Evolutionary conservation across 202 grass and related monocot genomes (phyloP).

Genomic region (Setaria italica): DNA sequence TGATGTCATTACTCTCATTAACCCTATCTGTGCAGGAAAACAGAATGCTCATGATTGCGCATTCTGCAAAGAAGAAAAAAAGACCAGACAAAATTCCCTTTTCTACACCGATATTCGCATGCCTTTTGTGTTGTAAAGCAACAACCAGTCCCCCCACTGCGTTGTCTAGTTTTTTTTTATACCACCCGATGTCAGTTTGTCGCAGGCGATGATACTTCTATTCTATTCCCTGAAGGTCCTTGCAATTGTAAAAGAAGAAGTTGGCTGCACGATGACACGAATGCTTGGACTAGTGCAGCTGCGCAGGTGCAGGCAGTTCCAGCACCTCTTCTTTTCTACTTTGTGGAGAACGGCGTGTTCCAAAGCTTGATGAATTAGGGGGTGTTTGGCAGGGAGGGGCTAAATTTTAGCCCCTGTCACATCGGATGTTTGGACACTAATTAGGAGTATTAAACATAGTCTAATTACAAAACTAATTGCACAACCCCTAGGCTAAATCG

Average conservation of each 20-base stretch:
- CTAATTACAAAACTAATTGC: no score
- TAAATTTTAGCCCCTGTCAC: no score
- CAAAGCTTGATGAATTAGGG: not conserved
- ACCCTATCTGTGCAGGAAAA: not conserved
- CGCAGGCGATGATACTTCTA: not conserved
- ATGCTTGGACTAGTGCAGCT: not conserved
- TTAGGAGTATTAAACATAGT: no score
- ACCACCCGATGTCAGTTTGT: not conserved
- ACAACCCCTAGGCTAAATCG: no score
- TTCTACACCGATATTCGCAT: not conserved
- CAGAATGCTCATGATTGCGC: not conserved
- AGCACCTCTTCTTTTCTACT: no score
- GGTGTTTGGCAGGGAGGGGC: no score
- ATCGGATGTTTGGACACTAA: no score
- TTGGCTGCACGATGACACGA: conserved; percentile 8
- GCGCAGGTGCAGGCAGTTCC: not conserved
- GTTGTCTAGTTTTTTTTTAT: no score
- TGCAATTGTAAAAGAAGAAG: not conserved
- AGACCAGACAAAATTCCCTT: not conserved
- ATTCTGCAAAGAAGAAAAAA: not conserved
- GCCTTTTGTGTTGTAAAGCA: conserved; percentile 17
- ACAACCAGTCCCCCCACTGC: not conserved
- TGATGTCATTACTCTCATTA: no score
- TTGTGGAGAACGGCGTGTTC: not conserved
- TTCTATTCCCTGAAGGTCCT: not conserved